A percentile compares a stretch with the other conserved stretches of the same genome.
Evolutionary conservation across 805 yeast species (phyloP).

Genomic region (Jamesozyma hellenica): DNA sequence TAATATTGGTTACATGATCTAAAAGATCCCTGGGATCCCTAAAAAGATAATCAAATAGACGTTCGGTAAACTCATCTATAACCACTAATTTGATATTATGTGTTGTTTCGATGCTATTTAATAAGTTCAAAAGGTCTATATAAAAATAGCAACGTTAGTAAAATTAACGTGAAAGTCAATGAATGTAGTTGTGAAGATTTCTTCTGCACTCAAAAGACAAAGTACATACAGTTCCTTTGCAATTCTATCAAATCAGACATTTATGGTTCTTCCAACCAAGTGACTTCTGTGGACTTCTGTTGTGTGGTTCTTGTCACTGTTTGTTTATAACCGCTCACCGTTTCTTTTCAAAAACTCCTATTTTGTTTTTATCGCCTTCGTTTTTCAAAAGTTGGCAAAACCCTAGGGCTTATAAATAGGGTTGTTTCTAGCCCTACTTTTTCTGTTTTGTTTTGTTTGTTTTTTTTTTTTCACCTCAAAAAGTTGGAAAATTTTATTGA

Average conservation of each 20-base stretch:
- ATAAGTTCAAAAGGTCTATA: constrained; percentile 24
- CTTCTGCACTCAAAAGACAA: no score
- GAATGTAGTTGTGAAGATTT: no score
- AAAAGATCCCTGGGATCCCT: constrained; percentile 35
- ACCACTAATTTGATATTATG: constrained; percentile 43
- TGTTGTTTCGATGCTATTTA: constrained; percentile 35
- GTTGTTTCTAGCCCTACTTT: neutral
- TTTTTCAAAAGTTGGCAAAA: neutral
- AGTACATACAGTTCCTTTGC: constrained; percentile 25
- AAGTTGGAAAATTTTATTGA: neutral
- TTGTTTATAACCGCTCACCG: neutral
- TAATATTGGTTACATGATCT: constrained; percentile 52
- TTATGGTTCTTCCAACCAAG: no score
- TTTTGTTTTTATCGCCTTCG: no score
- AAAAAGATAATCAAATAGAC: constrained; percentile 39
- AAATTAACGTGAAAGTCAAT: no score
- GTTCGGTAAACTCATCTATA: constrained; percentile 47
- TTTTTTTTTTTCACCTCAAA: neutral
- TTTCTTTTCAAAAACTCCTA: neutral
- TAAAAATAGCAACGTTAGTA: no score
- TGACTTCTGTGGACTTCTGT: no score
- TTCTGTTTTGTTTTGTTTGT: no score
- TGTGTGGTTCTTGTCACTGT: no score
- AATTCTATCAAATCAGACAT: constrained; percentile 34
- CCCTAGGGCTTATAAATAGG: no score